Evolutionary conservation across 768 basidiomycete species (phyloP).

Genomic region (Hypholoma fasciculare): DNA sequence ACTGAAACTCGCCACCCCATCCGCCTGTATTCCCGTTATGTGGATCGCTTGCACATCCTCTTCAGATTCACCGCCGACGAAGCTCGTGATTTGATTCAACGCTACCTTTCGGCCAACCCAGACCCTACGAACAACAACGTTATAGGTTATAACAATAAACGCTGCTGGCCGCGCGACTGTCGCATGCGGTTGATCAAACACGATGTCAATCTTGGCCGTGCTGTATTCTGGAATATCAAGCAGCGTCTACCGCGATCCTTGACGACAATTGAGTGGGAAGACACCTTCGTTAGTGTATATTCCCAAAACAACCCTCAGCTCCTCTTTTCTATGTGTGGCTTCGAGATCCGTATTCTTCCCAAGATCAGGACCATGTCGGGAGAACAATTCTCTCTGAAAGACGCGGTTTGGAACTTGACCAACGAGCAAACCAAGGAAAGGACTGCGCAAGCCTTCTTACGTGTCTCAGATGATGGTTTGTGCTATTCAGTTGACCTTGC

Average conservation of each 20-base stretch:
- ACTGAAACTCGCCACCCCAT: constrained; percentile 99
- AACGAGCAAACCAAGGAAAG: constrained; percentile 98
- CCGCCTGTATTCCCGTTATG: constrained; percentile 94
- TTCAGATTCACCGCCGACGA: constrained; percentile 99
- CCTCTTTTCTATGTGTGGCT: constrained; percentile 98
- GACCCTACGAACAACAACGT: constrained; percentile 99
- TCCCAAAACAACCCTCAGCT: constrained; percentile 98
- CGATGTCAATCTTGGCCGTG: constrained; percentile 97
- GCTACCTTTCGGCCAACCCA: constrained; percentile 95
- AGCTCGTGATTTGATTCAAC: constrained; percentile 94
- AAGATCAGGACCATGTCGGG: constrained; percentile 95
- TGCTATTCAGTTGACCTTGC: background rate
- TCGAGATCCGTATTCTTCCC: constrained; percentile 96
- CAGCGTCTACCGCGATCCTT: constrained; percentile 93
- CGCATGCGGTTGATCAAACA: constrained; percentile 99
- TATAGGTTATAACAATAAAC: constrained; percentile 98
- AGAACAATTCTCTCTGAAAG: constrained; percentile 96
- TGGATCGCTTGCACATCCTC: constrained; percentile 92
- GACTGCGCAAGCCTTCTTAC: constrained; percentile 96
- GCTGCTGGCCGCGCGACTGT: constrained; percentile 99
- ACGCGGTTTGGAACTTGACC: constrained; percentile 95
- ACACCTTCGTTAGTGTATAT: constrained; percentile 95
- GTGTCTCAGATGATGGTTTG: constrained; percentile 91
- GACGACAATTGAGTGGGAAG: constrained; percentile 99
- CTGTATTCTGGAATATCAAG: constrained; percentile 99